phyloP scores from a whole-genome alignment of 2,329 filamentous ascomycete species.

The Fusarium begoniae region DNA sequence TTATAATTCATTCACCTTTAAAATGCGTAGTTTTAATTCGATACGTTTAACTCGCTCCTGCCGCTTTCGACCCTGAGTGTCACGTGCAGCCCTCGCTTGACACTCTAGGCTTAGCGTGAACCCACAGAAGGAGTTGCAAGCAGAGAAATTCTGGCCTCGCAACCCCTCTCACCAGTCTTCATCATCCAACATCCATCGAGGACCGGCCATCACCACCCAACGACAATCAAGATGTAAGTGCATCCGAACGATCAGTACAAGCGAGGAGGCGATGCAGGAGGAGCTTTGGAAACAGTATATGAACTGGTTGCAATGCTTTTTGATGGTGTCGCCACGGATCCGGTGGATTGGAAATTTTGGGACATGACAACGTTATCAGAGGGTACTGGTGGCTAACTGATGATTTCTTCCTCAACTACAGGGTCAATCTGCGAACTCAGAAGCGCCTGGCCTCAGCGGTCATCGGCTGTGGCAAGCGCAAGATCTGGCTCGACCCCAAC shows the following conservation, averaged over 20 bases:
- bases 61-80: neutral
- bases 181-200: conserved; percentile 51
- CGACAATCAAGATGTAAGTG: conserved; percentile 58
- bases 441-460: conserved; percentile 99
- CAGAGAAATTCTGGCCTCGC: conserved; percentile 52
- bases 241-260: conserved; percentile 28
- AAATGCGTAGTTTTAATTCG: neutral
- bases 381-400: conserved; percentile 43
- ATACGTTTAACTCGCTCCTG: neutral
- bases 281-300: conserved; percentile 18
- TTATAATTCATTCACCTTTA: neutral
- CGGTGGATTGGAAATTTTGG: conserved; percentile 1
- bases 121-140: conserved; percentile 52
- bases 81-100: conserved; percentile 51
- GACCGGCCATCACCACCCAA: conserved; percentile 53
- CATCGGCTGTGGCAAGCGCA: conserved; percentile 98
- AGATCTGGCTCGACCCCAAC: conserved; percentile 99
- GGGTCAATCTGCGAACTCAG: conserved; percentile 99
- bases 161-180: conserved; percentile 52
- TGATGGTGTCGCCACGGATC: conserved; percentile 28
- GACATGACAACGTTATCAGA: conserved; percentile 15
- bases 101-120: conserved; percentile 44
- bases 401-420: conserved; percentile 53
- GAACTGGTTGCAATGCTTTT: conserved; percentile 31
- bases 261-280: conserved; percentile 19